Percentiles rank a stretch among this genome's conserved stretches.
phyloP scores from a whole-genome alignment of 306 rosid species.

The Castanospermum australe region DNA sequence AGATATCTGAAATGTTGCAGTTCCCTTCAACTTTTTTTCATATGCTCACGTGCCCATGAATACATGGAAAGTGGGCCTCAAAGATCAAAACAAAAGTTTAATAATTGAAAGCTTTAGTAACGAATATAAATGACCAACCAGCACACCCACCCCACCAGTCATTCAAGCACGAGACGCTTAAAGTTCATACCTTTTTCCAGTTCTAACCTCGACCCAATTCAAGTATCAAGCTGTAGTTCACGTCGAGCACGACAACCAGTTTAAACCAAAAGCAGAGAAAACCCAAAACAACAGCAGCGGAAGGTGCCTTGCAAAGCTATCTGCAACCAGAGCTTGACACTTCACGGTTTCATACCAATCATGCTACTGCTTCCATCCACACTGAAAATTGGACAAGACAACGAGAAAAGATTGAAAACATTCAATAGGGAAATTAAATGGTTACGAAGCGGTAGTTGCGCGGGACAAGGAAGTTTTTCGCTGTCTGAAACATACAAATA shows the following conservation, averaged over 20 bases:
- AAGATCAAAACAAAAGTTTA: background rate
- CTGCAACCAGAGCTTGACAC: background rate
- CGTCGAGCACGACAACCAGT: background rate
- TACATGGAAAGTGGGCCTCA: conserved; percentile 12
- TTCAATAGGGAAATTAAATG: background rate
- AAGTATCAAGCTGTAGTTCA: background rate
- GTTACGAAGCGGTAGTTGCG: background rate
- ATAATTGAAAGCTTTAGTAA: background rate
- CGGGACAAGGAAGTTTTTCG: background rate
- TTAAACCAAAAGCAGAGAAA: conserved; percentile 16
- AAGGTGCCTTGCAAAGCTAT: background rate
- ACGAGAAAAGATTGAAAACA: background rate
- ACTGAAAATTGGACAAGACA: background rate
- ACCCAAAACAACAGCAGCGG: background rate
- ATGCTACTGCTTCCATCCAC: background rate
- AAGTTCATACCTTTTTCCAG: conserved; percentile 30
- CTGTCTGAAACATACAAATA: background rate
- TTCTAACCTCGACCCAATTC: conserved; percentile 20
- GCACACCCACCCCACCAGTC: conserved; percentile 23
- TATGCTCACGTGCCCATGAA: background rate
- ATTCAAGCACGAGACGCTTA: conserved; percentile 28
- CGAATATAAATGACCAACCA: background rate
- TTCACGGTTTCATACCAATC: background rate
- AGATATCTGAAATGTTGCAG: conserved; percentile 16
- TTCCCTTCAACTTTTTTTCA: background rate